Evolutionary conservation across 345 rosid genomes (phyloP), one percentile per base, ranked within the genome.

Genomic region (Ceriops zippeliana): DNA sequence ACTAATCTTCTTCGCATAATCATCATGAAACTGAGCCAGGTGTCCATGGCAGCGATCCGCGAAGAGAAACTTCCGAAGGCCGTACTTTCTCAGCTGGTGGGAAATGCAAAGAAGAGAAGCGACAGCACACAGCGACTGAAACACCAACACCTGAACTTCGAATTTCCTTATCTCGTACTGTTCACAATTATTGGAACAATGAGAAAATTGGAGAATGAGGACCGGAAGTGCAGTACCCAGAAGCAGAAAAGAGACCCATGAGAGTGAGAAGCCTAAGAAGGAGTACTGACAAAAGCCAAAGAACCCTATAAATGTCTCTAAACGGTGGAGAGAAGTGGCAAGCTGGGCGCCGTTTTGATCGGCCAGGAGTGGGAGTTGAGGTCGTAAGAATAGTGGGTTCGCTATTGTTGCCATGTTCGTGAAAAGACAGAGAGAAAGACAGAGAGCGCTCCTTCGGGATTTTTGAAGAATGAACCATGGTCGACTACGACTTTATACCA

Each of bases 271-370:
- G 66, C 73, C 67, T 1, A 73, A 63, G 47, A 58, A 15, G 0
- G 84, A 81, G 73, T 35, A 62, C 52, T 81, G 82, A 56, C 75
- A 78, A 21, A 75, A 81, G 21, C 82, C 84, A 70, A 81, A 66
- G 21, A 81, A 13, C 35, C 67, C 63, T 5, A 81, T 61, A 47
- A 75, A 78, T 22, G 73, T 66, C 47, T 75, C 82, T 51, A 81
- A 70, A 22, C 75, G 78, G 60, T 62, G 30, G 42, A 81, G 71
- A 30, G 54, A 75, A 28, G 66, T 66, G 68, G 77, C 66, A 49
- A 81, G 69, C 1, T 52, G 67, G 73, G 61, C 26, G 56, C 61
- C 77, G 52, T 70, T 28, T 31, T 49, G 46, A 0, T 72, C 75
- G 9, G 57, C 46, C 22, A 63, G 5, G 10, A 71, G 62, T 4